Conservation (phyloP, 805 yeast genomes). For the Saccharomycopsis fibuligera region DNA sequence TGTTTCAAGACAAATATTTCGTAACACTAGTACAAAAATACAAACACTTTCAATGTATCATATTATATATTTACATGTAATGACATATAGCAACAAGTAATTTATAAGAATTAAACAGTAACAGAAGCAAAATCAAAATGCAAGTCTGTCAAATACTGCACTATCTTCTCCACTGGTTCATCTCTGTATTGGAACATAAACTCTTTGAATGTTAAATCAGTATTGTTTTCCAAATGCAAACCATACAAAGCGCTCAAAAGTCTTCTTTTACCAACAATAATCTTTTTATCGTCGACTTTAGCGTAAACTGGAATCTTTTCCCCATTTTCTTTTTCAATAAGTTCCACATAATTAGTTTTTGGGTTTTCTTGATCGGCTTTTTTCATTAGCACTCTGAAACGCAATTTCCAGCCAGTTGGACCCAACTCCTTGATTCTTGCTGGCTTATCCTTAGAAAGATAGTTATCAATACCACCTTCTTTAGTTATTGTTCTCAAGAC, state of each 20-base stretch:
- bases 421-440: constrained; percentile 92
- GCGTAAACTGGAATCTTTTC: constrained; percentile 41
- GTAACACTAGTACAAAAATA: too few relatives aligned
- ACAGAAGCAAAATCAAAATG: constrained; percentile 25
- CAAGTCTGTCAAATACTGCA: constrained; percentile 41
- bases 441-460: constrained; percentile 77
- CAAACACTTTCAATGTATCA: too few relatives aligned
- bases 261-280: constrained; percentile 61
- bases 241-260: constrained; percentile 51
- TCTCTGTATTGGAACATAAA: constrained; percentile 42
- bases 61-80: too few relatives aligned
- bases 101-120: constrained; percentile 9
- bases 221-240: constrained; percentile 36
- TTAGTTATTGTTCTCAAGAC: constrained; percentile 82
- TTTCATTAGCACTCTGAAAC: constrained; percentile 59
- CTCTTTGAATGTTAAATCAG: constrained; percentile 38
- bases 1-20: too few relatives aligned
- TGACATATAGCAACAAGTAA: too few relatives aligned
- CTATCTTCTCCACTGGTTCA: constrained; percentile 41
- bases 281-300: constrained; percentile 37
- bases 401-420: constrained; percentile 83
- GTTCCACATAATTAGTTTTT: constrained; percentile 32
- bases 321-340: constrained; percentile 29
- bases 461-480: constrained; percentile 94
- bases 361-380: constrained; percentile 36